Evolutionary conservation across 768 basidiomycete species (phyloP).

Genomic region (Rhizopogon vinicolor): DNA sequence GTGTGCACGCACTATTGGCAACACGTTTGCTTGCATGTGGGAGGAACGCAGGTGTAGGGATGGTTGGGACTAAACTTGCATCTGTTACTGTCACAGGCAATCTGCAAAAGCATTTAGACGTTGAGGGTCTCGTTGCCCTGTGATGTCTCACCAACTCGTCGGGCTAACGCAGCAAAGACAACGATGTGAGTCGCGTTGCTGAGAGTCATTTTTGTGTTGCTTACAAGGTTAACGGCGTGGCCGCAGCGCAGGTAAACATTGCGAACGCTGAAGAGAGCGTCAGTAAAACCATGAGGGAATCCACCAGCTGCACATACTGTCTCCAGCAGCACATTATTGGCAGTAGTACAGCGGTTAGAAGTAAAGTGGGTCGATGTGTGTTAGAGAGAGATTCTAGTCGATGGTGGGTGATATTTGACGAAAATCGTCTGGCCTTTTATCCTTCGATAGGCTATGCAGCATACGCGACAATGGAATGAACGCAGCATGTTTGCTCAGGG

Average conservation of each 20-base stretch:
- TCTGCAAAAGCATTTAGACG: slow-evolving; percentile 26
- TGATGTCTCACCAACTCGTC: slow-evolving; percentile 28
- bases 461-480: slow-evolving; percentile 13
- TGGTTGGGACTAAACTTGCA: slow-evolving; percentile 58
- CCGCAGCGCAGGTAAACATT: slow-evolving; percentile 45
- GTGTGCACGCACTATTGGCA: slow-evolving; percentile 42
- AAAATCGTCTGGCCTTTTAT: slow-evolving; percentile 22
- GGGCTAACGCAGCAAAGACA: slow-evolving; percentile 20
- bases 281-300: not conserved
- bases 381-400: slow-evolving; percentile 6
- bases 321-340: slow-evolving; percentile 48
- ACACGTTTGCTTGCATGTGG: slow-evolving; percentile 39
- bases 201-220: slow-evolving; percentile 7
- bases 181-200: not conserved
- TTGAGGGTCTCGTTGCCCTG: not conserved
- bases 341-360: slow-evolving; percentile 3
- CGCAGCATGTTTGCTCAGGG: slow-evolving; percentile 9
- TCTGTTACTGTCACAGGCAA: slow-evolving; percentile 37
- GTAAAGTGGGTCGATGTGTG: slow-evolving; percentile 6
- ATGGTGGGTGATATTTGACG: slow-evolving; percentile 4
- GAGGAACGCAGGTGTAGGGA: slow-evolving; percentile 36
- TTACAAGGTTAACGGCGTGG: slow-evolving; percentile 41
- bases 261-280: slow-evolving; percentile 32
- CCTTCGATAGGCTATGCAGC: slow-evolving; percentile 16
- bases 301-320: slow-evolving; percentile 35